Evolutionary conservation across 495 filamentous ascomycete genomes (phyloP), one percentile per base, ranked within the genome.

Genomic region (Neurospora tetrasperma): DNA sequence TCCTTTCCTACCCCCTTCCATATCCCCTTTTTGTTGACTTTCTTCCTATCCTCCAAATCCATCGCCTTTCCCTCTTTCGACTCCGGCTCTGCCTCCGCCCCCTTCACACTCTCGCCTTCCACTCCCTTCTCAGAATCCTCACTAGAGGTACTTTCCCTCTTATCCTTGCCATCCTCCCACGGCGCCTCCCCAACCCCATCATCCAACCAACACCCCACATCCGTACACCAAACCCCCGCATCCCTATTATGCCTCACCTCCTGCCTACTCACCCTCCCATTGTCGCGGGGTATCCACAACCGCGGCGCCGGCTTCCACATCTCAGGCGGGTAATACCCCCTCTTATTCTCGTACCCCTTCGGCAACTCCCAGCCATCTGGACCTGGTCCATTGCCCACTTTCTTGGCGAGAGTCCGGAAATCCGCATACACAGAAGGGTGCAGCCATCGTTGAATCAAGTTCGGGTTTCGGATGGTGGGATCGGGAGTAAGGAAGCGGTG

Each of bases 221-320:
- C 90, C 18, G n/a, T 16, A 20, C 86, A 92, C 39, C 89, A 87
- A 0, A 82, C 83, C 9, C 89, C 88, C 9, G 79, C 78, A 1
- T 83, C 79, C 73, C 83, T 80, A 5, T 86, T 90, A 69, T 90
- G 85, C 62, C 86, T 78, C 46, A 92, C 80, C 78, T 93, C 92
- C 74, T 89, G 86, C 41, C 80, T 79, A 72, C 86, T 89, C 23
- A 93, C 88, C 3, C 90, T 88, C 76, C 87, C 89, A 3, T 86
- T 82, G 78, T 94, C 92, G 23, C 83, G 83, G 0, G 91, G 90
- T 6, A 94, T 87, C 92, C 92, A 94, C 9, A 94, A 81, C 54
- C 84, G 82, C 7, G 91, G 90, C 0, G 87, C 83, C 0, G 82
- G 81, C 12, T 82, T 80, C 70, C 86, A 88, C 74, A 94, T 86